phyloP scores from a whole-genome alignment of 1,284 basidiomycete species.

The Trametes polyzona region DNA sequence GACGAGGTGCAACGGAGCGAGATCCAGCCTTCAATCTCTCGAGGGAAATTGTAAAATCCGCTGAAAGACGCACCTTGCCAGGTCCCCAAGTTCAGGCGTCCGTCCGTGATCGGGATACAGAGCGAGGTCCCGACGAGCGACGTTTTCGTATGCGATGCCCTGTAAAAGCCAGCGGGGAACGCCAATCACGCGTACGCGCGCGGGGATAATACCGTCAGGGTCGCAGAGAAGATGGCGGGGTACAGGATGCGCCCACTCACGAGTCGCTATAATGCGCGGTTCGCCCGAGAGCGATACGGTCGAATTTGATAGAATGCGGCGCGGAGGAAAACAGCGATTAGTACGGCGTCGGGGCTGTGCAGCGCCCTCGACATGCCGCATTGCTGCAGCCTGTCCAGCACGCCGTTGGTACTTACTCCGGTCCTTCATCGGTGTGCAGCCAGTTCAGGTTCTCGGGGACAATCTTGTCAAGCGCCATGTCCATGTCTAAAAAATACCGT shows the following conservation, averaged over 20 bases:
- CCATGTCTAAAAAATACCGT: conserved; percentile 61
- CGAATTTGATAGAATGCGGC: not conserved
- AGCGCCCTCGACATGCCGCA: not conserved
- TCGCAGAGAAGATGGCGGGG: not conserved
- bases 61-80: conserved; percentile 77
- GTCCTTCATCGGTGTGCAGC: conserved; percentile 90
- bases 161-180: conserved; percentile 31
- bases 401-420: conserved; percentile 63
- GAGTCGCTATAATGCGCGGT: conserved; percentile 59
- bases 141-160: conserved; percentile 91
- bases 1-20: not conserved
- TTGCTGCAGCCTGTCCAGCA: too few species aligned
- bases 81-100: conserved; percentile 82
- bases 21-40: not conserved
- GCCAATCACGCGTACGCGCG: conserved; percentile 45
- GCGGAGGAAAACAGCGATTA: not conserved
- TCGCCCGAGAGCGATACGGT: conserved; percentile 1
- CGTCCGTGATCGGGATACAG: conserved; percentile 85
- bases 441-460: conserved; percentile 89
- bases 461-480: conserved; percentile 84
- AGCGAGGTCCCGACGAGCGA: conserved; percentile 83
- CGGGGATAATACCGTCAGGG: not conserved
- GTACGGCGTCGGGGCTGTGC: not conserved
- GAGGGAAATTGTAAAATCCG: not conserved
- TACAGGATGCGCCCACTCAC: conserved; percentile 49